A percentile compares a stretch with the other conserved stretches of the same genome.
Evolutionary conservation across 2,329 filamentous ascomycete genomes (phyloP).

Genomic region (Aspergillus japonicus): DNA sequence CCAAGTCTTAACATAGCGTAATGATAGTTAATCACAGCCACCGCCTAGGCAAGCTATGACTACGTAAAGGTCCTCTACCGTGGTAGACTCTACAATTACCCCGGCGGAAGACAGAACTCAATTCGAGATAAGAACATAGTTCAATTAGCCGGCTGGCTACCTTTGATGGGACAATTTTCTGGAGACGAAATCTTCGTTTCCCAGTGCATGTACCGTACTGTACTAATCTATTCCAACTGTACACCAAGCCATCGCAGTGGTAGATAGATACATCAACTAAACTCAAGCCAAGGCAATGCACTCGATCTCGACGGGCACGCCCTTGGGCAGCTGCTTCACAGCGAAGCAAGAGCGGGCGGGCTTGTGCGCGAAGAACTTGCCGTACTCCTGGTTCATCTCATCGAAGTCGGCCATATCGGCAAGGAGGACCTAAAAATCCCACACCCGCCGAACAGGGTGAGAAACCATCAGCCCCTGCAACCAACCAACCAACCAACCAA

Average conservation of each 20-base stretch:
- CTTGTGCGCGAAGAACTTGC: slow-evolving; percentile 66
- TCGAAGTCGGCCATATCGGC: slow-evolving; percentile 88
- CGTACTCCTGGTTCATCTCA: slow-evolving; percentile 73
- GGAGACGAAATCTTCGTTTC: not conserved
- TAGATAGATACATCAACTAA: not conserved
- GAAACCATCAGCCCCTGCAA: not conserved
- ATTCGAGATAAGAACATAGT: not conserved
- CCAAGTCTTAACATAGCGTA: not conserved
- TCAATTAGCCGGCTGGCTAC: too few relatives aligned
- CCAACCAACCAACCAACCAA: not conserved
- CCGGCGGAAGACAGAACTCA: not conserved
- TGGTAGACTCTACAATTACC: not conserved
- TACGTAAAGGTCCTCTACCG: not conserved
- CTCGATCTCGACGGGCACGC: slow-evolving; percentile 65
- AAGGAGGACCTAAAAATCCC: slow-evolving; percentile 65
- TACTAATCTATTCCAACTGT: not conserved
- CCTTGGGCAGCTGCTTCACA: slow-evolving; percentile 62
- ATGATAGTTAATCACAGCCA: slow-evolving; percentile 3
- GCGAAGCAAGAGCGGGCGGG: slow-evolving; percentile 64
- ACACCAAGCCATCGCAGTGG: not conserved
- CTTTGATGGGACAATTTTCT: not conserved
- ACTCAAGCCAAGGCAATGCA: slow-evolving; percentile 56
- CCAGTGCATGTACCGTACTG: not conserved
- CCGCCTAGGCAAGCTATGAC: not conserved
- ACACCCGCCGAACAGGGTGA: not conserved